phyloP scores from a whole-genome alignment of 306 rosid genomes.

The Lathyrus sativus region DNA sequence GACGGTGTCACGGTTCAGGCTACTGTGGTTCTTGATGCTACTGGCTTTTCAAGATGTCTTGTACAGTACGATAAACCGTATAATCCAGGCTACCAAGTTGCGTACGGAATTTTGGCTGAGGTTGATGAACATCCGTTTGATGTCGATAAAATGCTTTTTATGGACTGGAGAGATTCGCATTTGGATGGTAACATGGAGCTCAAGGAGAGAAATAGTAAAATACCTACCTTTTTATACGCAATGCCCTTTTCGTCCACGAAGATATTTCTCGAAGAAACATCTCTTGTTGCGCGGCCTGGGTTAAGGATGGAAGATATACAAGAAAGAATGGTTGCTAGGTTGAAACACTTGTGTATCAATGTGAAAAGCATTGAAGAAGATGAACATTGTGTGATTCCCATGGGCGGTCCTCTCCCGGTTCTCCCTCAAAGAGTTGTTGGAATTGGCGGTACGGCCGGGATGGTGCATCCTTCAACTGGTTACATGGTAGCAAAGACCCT shows the following conservation, averaged over 20 bases:
- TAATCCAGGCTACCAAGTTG: constrained; percentile 97
- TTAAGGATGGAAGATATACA: constrained; percentile 80
- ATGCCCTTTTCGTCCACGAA: constrained; percentile 88
- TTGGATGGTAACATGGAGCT: constrained; percentile 51
- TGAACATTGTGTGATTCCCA: constrained; percentile 92
- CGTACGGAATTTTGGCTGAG: constrained; percentile 96
- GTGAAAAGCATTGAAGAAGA: constrained; percentile 97
- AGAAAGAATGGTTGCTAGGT: constrained; percentile 89
- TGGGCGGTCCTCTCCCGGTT: constrained; percentile 97
- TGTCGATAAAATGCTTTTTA: constrained; percentile 90
- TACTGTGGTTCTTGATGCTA: constrained; percentile 92
- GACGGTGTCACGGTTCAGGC: constrained; percentile 94
- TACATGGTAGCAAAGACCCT: constrained; percentile 98
- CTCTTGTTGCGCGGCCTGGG: constrained; percentile 95
- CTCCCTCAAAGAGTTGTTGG: constrained; percentile 96
- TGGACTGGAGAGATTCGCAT: constrained; percentile 99
- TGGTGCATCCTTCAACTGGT: constrained; percentile 99
- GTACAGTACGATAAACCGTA: constrained; percentile 92
- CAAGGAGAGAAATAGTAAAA: constrained; percentile 74
- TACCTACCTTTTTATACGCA: constrained; percentile 94
- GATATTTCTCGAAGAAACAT: constrained; percentile 96
- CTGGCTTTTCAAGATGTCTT: constrained; percentile 92
- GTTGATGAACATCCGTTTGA: constrained; percentile 92
- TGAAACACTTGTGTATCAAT: constrained; percentile 80
- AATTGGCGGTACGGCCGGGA: constrained; percentile 98